phyloP scores from a whole-genome alignment of 129 eudicot genomes.

The Deinandra increscens region DNA sequence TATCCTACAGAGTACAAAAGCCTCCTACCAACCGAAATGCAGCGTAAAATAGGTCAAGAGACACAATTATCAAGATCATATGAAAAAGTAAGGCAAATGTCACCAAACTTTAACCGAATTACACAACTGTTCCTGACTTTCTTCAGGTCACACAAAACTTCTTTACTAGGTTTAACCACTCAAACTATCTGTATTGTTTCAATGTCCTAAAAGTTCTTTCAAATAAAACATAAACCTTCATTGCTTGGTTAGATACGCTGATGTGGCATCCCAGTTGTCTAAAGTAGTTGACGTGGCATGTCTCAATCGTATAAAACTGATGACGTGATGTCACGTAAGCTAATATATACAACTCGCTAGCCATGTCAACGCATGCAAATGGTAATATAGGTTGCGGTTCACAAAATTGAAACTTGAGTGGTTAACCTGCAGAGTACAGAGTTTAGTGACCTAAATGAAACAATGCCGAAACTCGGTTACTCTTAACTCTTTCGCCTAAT shows the following conservation, averaged over 20 bases:
- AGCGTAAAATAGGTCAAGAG: neutral
- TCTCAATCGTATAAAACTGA: neutral
- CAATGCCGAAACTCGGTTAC: neutral
- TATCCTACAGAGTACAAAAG: slow-evolving; percentile 72
- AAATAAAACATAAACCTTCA: neutral
- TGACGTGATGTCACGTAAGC: neutral
- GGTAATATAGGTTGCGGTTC: no score
- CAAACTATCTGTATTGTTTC: neutral
- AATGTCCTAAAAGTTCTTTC: neutral
- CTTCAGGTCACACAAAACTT: neutral
- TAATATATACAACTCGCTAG: neutral
- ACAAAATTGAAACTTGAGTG: neutral
- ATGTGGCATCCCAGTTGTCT: neutral
- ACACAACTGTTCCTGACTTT: neutral
- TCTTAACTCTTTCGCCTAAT: neutral
- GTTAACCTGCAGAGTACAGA: neutral
- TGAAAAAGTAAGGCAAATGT: neutral
- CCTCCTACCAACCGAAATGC: slow-evolving; percentile 48
- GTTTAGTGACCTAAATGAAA: neutral
- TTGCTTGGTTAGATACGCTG: neutral
- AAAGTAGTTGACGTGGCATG: neutral
- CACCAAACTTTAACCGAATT: neutral
- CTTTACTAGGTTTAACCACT: neutral
- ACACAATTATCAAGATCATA: slow-evolving; percentile 7
- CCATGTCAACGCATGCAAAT: no score